A percentile compares a stretch with the other conserved stretches of the same genome.
phyloP scores from a whole-genome alignment of 208 protist genomes.

The Naegleria fowleri region DNA sequence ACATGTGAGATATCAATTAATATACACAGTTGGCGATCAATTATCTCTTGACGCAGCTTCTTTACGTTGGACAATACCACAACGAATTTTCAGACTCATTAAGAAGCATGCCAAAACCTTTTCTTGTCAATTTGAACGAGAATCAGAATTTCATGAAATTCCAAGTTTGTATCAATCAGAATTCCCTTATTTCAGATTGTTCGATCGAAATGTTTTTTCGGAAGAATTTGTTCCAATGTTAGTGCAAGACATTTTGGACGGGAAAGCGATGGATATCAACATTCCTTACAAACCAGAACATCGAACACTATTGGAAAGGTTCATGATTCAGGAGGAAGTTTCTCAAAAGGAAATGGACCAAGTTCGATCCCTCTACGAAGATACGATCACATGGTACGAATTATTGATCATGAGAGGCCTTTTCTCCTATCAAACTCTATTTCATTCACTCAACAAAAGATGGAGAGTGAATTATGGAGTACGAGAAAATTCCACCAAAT shows the following conservation, averaged over 20 bases:
- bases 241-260: not conserved
- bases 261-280: not conserved
- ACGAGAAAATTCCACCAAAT: not conserved
- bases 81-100: not conserved
- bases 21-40: not conserved
- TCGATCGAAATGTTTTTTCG: not conserved
- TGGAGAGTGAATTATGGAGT: slow-evolving; percentile 25
- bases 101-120: not conserved
- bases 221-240: not conserved
- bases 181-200: not conserved
- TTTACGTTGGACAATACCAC: not conserved
- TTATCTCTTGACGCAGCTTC: not conserved
- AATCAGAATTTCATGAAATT: not conserved
- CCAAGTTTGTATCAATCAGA: not conserved
- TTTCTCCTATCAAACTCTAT: not conserved
- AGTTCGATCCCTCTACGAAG: not conserved
- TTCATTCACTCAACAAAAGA: not conserved
- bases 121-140: no score
- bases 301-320: not conserved
- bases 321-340: not conserved
- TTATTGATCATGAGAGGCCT: not conserved
- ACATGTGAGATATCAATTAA: not conserved
- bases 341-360: not conserved
- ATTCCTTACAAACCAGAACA: not conserved
- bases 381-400: not conserved